phyloP scores from a whole-genome alignment of 1,284 basidiomycete genomes.

The Naganishia sp. region DNA sequence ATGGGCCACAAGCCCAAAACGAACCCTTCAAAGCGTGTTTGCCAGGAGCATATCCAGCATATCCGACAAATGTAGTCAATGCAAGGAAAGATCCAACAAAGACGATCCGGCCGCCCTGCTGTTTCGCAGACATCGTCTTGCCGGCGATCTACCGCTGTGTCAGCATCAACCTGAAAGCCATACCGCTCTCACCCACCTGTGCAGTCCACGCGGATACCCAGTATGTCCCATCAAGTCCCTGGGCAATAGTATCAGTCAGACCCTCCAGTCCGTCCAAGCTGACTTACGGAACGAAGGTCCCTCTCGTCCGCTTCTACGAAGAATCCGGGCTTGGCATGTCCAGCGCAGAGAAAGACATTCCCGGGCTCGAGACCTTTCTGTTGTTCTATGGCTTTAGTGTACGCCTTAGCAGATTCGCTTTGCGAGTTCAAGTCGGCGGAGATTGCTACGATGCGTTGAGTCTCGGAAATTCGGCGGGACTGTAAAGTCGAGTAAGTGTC shows the following conservation, averaged over 20 bases:
- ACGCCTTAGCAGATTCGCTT: conserved; percentile 60
- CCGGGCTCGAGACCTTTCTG: conserved; percentile 67
- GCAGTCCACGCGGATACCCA: conserved; percentile 70
- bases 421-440: conserved; percentile 64
- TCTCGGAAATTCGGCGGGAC: conserved; percentile 1
- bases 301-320: conserved; percentile 69
- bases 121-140: conserved; percentile 2
- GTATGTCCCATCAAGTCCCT: conserved; percentile 57
- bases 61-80: conserved; percentile 80
- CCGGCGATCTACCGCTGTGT: background rate
- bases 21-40: conserved; percentile 86
- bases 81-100: conserved; percentile 81
- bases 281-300: conserved; percentile 61
- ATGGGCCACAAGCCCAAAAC: conserved; percentile 8
- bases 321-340: conserved; percentile 66
- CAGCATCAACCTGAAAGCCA: background rate
- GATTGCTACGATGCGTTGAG: conserved; percentile 64
- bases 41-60: conserved; percentile 79
- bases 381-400: conserved; percentile 62
- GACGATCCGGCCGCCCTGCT: conserved; percentile 67
- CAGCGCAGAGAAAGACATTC: conserved; percentile 76
- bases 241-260: conserved; percentile 53
- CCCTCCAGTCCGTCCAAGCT: background rate
- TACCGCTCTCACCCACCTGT: conserved; percentile 57
- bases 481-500: background rate